These are phyloP conservation scores for Sisymbrium altissimum DNA, from an alignment of 345 rosid species.

Conservation along the genomic window DNA sequence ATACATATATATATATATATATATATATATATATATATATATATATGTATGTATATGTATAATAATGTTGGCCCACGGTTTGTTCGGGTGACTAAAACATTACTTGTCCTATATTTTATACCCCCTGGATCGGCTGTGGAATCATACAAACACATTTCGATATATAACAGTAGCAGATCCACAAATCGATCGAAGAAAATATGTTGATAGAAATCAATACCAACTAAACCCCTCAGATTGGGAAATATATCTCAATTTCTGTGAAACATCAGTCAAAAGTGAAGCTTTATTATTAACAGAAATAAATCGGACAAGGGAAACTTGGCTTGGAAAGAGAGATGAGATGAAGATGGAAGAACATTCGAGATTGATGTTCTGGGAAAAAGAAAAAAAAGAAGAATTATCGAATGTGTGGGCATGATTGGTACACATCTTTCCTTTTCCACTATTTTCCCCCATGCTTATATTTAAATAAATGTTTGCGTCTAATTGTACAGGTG, in stretches of 20 bases:
- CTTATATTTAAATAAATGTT: neutral
- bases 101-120: neutral
- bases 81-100: neutral
- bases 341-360: slow-evolving; percentile 9
- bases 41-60: too few relatives aligned
- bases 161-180: neutral
- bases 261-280: neutral
- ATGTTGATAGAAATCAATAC: neutral
- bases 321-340: neutral
- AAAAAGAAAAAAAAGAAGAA: neutral
- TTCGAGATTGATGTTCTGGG: neutral
- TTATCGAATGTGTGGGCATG: neutral
- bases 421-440: neutral
- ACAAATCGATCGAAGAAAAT: neutral
- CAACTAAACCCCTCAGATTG: neutral
- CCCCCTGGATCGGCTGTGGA: neutral
- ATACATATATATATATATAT: too few relatives aligned
- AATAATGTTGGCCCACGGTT: neutral
- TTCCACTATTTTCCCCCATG: neutral
- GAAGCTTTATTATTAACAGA: neutral
- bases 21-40: too few relatives aligned
- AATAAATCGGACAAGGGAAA: neutral
- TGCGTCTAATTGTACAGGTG: slow-evolving; percentile 13
- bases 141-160: neutral
- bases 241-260: neutral